These are phyloP conservation scores for Mycosphaerella sp. DNA, from an alignment of 2,329 filamentous ascomycete species.

Conservation along the genomic window DNA sequence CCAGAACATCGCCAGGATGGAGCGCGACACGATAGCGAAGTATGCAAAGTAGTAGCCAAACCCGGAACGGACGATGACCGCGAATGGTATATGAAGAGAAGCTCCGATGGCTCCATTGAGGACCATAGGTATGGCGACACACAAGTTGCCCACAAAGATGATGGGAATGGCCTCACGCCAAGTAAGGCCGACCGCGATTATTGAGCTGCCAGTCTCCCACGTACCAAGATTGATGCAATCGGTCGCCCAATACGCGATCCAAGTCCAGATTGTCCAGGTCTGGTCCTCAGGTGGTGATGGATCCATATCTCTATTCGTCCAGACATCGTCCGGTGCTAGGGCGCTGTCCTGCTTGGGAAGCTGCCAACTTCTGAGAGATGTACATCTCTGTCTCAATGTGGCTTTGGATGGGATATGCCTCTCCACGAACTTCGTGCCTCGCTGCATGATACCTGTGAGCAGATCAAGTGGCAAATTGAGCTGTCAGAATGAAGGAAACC, in stretches of 20 bases:
- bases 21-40: conserved; percentile 22
- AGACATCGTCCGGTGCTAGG: not conserved
- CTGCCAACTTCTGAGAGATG: not conserved
- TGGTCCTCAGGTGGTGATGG: conserved; percentile 20
- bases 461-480: not conserved
- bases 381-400: not conserved
- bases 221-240: conserved; percentile 36
- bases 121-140: not conserved
- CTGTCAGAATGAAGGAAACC: not conserved
- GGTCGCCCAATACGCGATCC: conserved; percentile 40
- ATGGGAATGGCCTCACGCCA: not conserved
- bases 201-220: conserved; percentile 14
- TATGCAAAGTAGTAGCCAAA: not conserved
- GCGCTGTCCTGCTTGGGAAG: not conserved
- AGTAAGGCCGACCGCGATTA: not conserved
- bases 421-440: not conserved
- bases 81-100: not conserved
- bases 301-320: not conserved
- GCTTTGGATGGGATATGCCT: not conserved
- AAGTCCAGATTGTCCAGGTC: conserved; percentile 36
- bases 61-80: not conserved
- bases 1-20: conserved; percentile 27
- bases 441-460: not conserved
- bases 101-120: not conserved
- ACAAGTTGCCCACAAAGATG: not conserved